A percentile compares a stretch with the other conserved stretches of the same genome.
Conservation (phyloP, 2,329 filamentous ascomycete species). For the Setomelanomma holmii region DNA sequence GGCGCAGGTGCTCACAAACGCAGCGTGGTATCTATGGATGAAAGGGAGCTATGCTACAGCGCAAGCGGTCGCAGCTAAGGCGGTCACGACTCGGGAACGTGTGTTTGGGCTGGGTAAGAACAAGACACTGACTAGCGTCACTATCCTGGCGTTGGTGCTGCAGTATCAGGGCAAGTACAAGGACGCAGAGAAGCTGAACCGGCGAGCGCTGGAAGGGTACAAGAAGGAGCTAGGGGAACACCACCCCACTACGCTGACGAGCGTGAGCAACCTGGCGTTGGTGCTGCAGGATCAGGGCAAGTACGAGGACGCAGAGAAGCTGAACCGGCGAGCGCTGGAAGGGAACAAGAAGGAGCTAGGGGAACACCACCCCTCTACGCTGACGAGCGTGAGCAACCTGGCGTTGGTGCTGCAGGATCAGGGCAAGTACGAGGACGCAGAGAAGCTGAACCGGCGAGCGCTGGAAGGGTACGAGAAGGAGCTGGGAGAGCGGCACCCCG, state of each 20-base stretch:
- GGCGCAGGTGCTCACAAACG: constrained; percentile 17
- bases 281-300: constrained; percentile 7
- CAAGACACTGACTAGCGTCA: constrained; percentile 6
- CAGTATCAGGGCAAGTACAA: constrained; percentile 10
- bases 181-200: constrained; percentile 14
- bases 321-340: constrained; percentile 8
- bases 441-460: constrained; percentile 4
- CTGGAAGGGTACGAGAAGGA: constrained; percentile 6
- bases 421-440: constrained; percentile 6
- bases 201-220: constrained; percentile 10
- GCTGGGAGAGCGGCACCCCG: constrained; percentile 4
- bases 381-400: constrained; percentile 6
- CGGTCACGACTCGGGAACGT: constrained; percentile 8
- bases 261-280: constrained; percentile 7
- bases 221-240: constrained; percentile 14
- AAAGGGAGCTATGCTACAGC: constrained; percentile 15
- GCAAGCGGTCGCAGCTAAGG: constrained; percentile 12
- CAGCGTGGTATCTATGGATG: constrained; percentile 15
- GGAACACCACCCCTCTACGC: constrained; percentile 4
- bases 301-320: constrained; percentile 7
- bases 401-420: constrained; percentile 1
- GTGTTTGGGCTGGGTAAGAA: constrained; percentile 7
- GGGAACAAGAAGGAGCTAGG: constrained; percentile 7
- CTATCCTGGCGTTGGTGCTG: constrained; percentile 8
- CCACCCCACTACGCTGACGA: constrained; percentile 10